Evolutionary conservation across 345 rosid genomes (phyloP).

Genomic region (Euphorbia lathyris): DNA sequence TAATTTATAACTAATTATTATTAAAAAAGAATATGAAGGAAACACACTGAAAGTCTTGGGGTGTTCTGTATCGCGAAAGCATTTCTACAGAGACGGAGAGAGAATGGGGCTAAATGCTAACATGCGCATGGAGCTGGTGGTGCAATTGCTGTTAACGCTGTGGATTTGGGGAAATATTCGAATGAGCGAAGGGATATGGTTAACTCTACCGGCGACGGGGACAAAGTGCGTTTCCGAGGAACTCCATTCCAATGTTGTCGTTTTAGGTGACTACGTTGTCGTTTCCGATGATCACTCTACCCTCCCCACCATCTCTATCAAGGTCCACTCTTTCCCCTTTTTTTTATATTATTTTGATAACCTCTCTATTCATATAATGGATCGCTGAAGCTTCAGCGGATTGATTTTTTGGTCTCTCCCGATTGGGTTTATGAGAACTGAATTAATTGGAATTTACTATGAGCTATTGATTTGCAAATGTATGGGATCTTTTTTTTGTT

Average conservation of each 20-base stretch:
- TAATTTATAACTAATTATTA: no score
- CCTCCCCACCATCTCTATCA: conserved; percentile 59
- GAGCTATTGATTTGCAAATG: neutral
- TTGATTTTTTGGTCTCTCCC: neutral
- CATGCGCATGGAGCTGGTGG: conserved; percentile 13
- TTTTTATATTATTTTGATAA: neutral
- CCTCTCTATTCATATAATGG: neutral
- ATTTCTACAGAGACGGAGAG: neutral
- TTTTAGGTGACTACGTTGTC: conserved; percentile 73
- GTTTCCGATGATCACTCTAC: conserved; percentile 51
- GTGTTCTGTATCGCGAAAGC: neutral
- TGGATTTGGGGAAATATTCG: conserved; percentile 21
- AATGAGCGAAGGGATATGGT: conserved; percentile 60
- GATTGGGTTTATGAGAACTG: neutral
- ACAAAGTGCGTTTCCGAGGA: conserved; percentile 96
- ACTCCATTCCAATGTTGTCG: conserved; percentile 75
- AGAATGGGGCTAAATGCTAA: conserved; percentile 8
- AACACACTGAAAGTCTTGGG: no score
- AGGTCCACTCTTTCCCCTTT: conserved; percentile 37
- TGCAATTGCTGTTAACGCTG: conserved; percentile 2
- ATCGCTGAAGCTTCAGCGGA: neutral
- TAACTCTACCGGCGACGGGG: conserved; percentile 57
- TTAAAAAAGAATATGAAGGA: no score
- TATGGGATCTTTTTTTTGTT: neutral
- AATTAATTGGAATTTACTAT: neutral